Conservation (phyloP, 768 basidiomycete genomes). For the Mycena alexandri region DNA sequence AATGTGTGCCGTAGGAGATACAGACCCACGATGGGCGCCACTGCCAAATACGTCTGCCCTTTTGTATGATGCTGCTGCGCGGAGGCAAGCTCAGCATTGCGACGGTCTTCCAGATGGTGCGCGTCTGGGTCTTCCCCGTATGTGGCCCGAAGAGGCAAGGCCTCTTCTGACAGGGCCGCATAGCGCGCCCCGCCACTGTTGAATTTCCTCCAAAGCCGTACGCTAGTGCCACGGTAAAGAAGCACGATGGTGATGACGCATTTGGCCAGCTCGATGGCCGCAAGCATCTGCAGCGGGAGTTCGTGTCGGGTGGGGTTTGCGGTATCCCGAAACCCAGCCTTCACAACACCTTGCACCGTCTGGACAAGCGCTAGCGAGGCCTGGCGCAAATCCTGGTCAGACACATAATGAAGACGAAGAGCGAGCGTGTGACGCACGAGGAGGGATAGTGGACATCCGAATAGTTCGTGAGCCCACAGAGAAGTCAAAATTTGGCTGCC, state of each 20-base stretch:
- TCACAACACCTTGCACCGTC: neutral
- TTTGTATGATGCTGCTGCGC: neutral
- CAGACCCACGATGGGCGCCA: neutral
- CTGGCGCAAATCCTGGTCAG: neutral
- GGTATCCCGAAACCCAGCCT: slow-evolving; percentile 17
- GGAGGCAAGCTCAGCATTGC: neutral
- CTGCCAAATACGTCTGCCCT: neutral
- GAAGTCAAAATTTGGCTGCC: neutral
- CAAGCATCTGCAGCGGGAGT: neutral
- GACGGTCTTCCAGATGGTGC: neutral
- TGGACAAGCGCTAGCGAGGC: slow-evolving; percentile 8
- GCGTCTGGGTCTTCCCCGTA: neutral
- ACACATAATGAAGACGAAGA: neutral
- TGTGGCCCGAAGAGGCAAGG: neutral
- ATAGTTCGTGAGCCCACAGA: neutral
- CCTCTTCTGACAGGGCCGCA: neutral
- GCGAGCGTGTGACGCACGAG: slow-evolving; percentile 1
- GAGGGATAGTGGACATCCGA: slow-evolving; percentile 4
- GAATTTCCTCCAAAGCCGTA: neutral
- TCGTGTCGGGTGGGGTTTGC: slow-evolving; percentile 9
- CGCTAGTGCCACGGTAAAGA: neutral
- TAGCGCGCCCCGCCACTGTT: neutral
- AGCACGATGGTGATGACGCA: neutral
- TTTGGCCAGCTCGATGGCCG: slow-evolving; percentile 9
- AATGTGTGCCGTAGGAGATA: neutral